These are phyloP conservation scores for Diaporthe humulicola DNA, from an alignment of 2,329 filamentous ascomycete genomes.

Conservation along the genomic window DNA sequence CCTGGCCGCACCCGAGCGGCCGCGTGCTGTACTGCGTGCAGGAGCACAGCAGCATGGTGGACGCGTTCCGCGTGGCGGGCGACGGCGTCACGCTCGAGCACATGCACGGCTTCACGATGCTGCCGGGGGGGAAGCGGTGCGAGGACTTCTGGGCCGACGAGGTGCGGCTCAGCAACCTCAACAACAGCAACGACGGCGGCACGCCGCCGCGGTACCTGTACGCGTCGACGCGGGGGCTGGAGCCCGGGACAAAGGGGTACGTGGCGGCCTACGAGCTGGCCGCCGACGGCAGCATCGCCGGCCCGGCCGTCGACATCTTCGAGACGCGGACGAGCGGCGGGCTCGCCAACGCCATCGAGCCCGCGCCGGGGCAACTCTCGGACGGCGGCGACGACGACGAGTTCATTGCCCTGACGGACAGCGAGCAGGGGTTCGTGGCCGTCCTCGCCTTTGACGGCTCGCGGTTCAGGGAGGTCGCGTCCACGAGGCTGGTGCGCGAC, in stretches of 20 bases:
- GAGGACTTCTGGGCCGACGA: slow-evolving; percentile 42
- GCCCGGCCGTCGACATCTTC: slow-evolving; percentile 38
- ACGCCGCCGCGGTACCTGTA: slow-evolving; percentile 38
- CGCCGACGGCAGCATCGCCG: slow-evolving; percentile 32
- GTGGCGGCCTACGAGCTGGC: slow-evolving; percentile 40
- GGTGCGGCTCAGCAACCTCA: slow-evolving; percentile 39
- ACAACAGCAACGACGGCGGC: not conserved
- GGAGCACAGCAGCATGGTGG: slow-evolving; percentile 44
- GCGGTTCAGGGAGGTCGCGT: slow-evolving; percentile 34
- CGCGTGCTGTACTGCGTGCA: slow-evolving; percentile 41
- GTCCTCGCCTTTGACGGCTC: slow-evolving; percentile 44
- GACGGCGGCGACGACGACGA: slow-evolving; percentile 22
- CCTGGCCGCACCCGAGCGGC: slow-evolving; percentile 42
- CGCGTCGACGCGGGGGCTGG: slow-evolving; percentile 40
- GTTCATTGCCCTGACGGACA: slow-evolving; percentile 41
- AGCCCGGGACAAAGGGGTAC: slow-evolving; percentile 39
- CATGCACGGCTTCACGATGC: slow-evolving; percentile 36
- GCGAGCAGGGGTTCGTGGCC: slow-evolving; percentile 37
- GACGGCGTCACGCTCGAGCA: slow-evolving; percentile 37
- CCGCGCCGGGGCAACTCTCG: slow-evolving; percentile 37
- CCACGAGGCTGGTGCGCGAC: slow-evolving; percentile 16
- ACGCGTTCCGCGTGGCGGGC: slow-evolving; percentile 38
- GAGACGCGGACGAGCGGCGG: slow-evolving; percentile 42
- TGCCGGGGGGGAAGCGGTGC: slow-evolving; percentile 19
- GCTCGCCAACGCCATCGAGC: slow-evolving; percentile 43